Percentiles rank a stretch among this genome's conserved stretches.
Evolutionary conservation across 1,284 basidiomycete genomes (phyloP).

Genomic region (Leccinum pseudoinsigne): DNA sequence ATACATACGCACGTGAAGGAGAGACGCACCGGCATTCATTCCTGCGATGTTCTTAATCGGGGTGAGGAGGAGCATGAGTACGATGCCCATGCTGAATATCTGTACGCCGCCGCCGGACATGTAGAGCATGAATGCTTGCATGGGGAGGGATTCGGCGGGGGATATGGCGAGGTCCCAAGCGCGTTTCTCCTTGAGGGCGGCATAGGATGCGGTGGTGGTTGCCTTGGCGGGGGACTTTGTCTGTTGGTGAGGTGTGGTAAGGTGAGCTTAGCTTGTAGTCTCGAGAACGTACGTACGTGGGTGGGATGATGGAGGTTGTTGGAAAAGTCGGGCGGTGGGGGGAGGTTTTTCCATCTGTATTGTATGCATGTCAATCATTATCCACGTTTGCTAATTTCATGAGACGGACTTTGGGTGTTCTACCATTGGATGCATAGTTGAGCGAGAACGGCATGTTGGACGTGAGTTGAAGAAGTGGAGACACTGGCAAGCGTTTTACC

Average conservation of each 20-base stretch:
- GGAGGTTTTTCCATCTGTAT: slow-evolving; percentile 57
- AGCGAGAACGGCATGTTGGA: slow-evolving; percentile 30
- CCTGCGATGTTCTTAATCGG: slow-evolving; percentile 79
- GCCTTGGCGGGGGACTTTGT: slow-evolving; percentile 44
- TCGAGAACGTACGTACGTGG: slow-evolving; percentile 22
- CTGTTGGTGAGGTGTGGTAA: slow-evolving; percentile 27
- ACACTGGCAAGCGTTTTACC: no score
- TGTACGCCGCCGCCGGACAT: slow-evolving; percentile 93
- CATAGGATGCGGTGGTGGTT: slow-evolving; percentile 49
- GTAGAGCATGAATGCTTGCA: slow-evolving; percentile 96
- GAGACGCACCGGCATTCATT: slow-evolving; percentile 69
- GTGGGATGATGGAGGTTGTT: slow-evolving; percentile 23
- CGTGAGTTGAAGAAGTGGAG: no score
- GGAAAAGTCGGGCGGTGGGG: slow-evolving; percentile 65
- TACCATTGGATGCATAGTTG: slow-evolving; percentile 26
- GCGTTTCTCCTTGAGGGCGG: slow-evolving; percentile 72
- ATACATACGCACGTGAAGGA: neutral
- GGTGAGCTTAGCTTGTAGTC: neutral
- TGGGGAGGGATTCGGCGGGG: slow-evolving; percentile 86
- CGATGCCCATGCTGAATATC: slow-evolving; percentile 92
- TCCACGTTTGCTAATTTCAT: fast-evolving
- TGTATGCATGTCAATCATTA: no score
- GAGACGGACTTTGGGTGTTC: slow-evolving; percentile 25
- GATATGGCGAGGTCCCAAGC: slow-evolving; percentile 87
- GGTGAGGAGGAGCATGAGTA: slow-evolving; percentile 83